These are phyloP conservation scores for Trichoderma pleuroti DNA, from an alignment of 2,329 filamentous ascomycete genomes.

Conservation along the genomic window DNA sequence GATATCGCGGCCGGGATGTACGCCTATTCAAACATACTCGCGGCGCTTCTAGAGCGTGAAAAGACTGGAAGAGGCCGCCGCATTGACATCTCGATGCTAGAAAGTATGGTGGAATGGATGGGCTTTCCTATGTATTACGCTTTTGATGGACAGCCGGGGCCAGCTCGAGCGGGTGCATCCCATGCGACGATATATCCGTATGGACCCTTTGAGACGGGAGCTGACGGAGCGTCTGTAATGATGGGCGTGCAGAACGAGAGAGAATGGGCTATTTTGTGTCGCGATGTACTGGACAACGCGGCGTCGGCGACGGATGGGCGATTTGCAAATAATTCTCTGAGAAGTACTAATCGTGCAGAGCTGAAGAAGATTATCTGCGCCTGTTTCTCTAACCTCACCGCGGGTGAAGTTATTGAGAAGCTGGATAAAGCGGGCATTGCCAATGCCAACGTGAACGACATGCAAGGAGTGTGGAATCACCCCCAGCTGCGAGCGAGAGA, in stretches of 20 bases:
- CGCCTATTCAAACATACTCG: conserved; percentile 49
- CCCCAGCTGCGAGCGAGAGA: conserved; percentile 48
- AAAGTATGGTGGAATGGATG: conserved; percentile 59
- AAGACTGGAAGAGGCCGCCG: conserved; percentile 47
- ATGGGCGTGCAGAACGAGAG: conserved; percentile 56
- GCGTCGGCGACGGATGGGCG: conserved; percentile 42
- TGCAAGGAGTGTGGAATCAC: conserved; percentile 53
- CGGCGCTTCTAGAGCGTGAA: conserved; percentile 45
- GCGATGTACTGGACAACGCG: conserved; percentile 41
- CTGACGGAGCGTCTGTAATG: conserved; percentile 46
- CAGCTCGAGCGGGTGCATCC: conserved; percentile 46
- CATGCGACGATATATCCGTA: conserved; percentile 57
- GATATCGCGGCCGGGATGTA: conserved; percentile 53
- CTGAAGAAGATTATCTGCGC: conserved; percentile 45
- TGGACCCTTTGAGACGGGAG: conserved; percentile 50
- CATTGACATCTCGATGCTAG: conserved; percentile 56
- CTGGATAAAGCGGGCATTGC: conserved; percentile 50
- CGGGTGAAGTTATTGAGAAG: conserved; percentile 39
- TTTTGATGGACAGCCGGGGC: conserved; percentile 42
- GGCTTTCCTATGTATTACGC: conserved; percentile 54
- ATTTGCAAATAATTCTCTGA: conserved; percentile 45
- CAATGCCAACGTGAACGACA: conserved; percentile 53
- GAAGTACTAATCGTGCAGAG: conserved; percentile 44
- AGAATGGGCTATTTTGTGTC: conserved; percentile 51
- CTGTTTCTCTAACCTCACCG: conserved; percentile 38